Base-by-base conservation (phyloP, 768 basidiomycete species). In the Dendrothele bispora region DNA sequence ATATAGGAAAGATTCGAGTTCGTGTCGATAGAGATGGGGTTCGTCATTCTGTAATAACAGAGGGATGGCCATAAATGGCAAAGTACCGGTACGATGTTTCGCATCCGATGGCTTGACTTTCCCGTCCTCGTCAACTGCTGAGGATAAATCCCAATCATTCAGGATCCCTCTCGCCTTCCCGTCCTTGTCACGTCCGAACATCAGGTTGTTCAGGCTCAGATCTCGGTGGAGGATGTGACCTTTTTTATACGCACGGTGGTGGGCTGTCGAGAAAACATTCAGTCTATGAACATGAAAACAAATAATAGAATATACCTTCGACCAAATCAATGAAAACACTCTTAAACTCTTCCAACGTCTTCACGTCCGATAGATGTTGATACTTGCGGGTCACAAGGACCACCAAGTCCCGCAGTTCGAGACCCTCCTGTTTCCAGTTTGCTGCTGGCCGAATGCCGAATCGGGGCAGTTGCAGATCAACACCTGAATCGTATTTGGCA, bases 181-280 rank as follows among this genome's bases (percentile, higher is more conserved):
- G 10, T 40, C 35, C 22, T 43, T 37, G 2, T 21, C 15, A 20
- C 39, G 37, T 8, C 40, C 6, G 32, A 49, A 52, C 56, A 57
- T 57, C 34, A 55, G 36, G 36, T 55, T 57, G n/a, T 34, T 38
- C 4, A 29, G 18, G 50, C 60, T 50, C 52, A 59, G 26, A 43
- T 60, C 41, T 36, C 49, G 21, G 48, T 61, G 55, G 38, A 60
- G 39, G 35, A 59, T 25, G 25, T 46, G 45, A 15, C 48, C 32
- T 3, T 40, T 40, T 21, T 40, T 43, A 17, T 22, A 47, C 4
- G 39, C 40, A 35, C 46, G 51, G 21, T 34, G 39, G 30, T 55
- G 53, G 8, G 34, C 53, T 55, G 14, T 11, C 3, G 26, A 40
- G 26, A 10, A 18, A 21, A 12, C 2, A 24, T 35, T 6, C 15